These are phyloP conservation scores for Veloporphyrellus conicus DNA, from an alignment of 1,284 basidiomycete species.

Conservation along the genomic window DNA sequence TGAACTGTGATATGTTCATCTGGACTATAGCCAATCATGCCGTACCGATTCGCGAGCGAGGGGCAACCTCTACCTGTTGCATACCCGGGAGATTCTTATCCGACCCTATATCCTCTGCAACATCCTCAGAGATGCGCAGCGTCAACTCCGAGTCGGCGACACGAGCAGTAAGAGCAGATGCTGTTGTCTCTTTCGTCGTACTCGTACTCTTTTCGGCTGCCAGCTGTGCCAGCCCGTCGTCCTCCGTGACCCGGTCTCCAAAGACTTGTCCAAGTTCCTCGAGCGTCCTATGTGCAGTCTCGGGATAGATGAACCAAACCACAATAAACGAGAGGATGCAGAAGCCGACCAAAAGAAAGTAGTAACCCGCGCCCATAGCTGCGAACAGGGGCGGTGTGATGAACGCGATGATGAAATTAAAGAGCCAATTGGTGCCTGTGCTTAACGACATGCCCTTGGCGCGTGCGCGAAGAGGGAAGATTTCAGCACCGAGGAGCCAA, in stretches of 20 bases:
- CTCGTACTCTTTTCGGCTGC: slow-evolving; percentile 16
- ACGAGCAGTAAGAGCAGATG: slow-evolving; percentile 12
- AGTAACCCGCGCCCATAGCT: slow-evolving; percentile 43
- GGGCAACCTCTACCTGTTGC: slow-evolving; percentile 17
- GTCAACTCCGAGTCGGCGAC: slow-evolving; percentile 28
- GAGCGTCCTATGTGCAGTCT: slow-evolving; percentile 43
- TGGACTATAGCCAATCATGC: slow-evolving; percentile 1
- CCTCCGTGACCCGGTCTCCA: slow-evolving; percentile 37
- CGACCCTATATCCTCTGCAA: slow-evolving; percentile 3
- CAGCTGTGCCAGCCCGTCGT: slow-evolving; percentile 20
- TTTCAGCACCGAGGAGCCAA: slow-evolving; percentile 57
- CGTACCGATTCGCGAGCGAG: slow-evolving; percentile 5
- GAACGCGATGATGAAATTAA: slow-evolving; percentile 54
- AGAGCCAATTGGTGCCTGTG: slow-evolving; percentile 55
- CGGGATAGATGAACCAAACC: slow-evolving; percentile 46
- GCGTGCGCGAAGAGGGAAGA: slow-evolving; percentile 65
- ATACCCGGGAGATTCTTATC: slow-evolving; percentile 19
- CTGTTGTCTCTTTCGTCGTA: slow-evolving; percentile 9
- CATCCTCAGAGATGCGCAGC: slow-evolving; percentile 20
- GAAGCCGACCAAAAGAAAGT: slow-evolving; percentile 47
- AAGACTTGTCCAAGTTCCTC: slow-evolving; percentile 50
- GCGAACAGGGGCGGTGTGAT: slow-evolving; percentile 49
- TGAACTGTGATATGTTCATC: neutral
- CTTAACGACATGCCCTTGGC: slow-evolving; percentile 66
- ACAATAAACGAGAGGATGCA: slow-evolving; percentile 42